Evolutionary conservation across 148 eudicot genomes (phyloP), one percentile per base, ranked within the genome.

Genomic region (Camellia japonica): DNA sequence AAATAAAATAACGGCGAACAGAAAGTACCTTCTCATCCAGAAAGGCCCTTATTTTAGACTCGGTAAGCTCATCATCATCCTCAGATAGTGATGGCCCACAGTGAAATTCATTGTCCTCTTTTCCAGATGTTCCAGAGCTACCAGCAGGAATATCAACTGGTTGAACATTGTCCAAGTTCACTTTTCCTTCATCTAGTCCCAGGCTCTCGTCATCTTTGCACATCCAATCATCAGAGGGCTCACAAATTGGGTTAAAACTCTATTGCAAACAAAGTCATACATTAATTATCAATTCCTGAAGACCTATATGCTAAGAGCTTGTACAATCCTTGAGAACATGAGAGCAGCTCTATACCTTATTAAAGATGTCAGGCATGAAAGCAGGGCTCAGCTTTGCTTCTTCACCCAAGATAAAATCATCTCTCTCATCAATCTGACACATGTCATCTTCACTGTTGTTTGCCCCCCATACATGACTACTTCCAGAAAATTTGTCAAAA

Each of bases 241-340:
- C 91, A 75, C 73, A 82, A 80, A 86, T 81, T 15, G 87, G 89
- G 65, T 86, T 88, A 73, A 84, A 86, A 74, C 88, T 88, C 91
- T 86, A 71, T 42, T 54, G 11, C 8, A 54, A 20, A 63, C 43
- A 63, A 78, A 68, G 54, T 4, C 6, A 81, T 18, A 11, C 30
- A 63, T 20, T 38, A 15, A 42, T 6, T 47, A 41, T 80, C 65
- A 66, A 73, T 56, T 44, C 75, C 44, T 51, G 61, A 47, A 46
- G 8, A 49, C 55, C 2, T 6, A 3, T 18, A 70, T 38, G 16
- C 56, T 70, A 46, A n/a, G 9, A 7, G 6, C 3, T 12, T 49
- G 3, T 6, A 4, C 55, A 47, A 70, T 47, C 13, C 23, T 46
- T 18, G 43, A 41, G 72, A 56, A 47, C 15, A 16, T 2, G 42